Evolutionary conservation across 1,284 basidiomycete genomes (phyloP).

Genomic region (Inonotus obliquus): DNA sequence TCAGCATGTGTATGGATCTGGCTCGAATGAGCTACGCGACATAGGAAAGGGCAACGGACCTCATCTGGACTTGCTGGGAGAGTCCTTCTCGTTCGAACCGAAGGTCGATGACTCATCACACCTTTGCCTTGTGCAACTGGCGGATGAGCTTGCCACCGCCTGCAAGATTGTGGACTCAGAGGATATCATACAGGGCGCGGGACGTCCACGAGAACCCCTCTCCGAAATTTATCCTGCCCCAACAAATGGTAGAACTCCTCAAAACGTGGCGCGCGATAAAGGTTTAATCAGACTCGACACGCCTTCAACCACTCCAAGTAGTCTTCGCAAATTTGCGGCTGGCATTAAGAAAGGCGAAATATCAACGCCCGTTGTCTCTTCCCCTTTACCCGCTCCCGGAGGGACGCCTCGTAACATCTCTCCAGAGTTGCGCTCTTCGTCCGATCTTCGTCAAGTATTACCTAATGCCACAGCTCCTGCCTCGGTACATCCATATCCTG

Average conservation of each 20-base stretch:
- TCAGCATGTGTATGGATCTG: slow-evolving; percentile 2
- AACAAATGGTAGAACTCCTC: neutral
- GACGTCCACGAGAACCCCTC: neutral
- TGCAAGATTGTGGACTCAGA: slow-evolving; percentile 2
- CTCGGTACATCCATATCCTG: neutral
- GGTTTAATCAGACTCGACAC: slow-evolving; percentile 4
- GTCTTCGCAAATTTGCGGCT: slow-evolving; percentile 10
- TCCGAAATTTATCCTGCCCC: neutral
- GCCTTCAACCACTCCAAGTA: slow-evolving; percentile 6
- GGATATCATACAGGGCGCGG: neutral
- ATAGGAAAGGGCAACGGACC: neutral
- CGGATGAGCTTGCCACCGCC: slow-evolving; percentile 6
- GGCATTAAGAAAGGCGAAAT: neutral
- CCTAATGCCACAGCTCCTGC: neutral
- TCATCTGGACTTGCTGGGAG: neutral
- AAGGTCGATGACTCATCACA: slow-evolving; percentile 9
- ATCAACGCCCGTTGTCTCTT: neutral
- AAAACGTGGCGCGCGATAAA: neutral
- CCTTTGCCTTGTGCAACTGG: slow-evolving; percentile 11
- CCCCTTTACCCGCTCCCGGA: neutral
- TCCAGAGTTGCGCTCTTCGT: neutral
- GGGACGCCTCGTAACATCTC: neutral
- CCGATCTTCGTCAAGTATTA: too few species aligned
- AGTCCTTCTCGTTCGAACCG: slow-evolving; percentile 5
- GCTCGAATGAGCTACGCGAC: neutral